Evolutionary conservation across 2,329 filamentous ascomycete species (phyloP).

Genomic region (Sclerotinia subarctica): DNA sequence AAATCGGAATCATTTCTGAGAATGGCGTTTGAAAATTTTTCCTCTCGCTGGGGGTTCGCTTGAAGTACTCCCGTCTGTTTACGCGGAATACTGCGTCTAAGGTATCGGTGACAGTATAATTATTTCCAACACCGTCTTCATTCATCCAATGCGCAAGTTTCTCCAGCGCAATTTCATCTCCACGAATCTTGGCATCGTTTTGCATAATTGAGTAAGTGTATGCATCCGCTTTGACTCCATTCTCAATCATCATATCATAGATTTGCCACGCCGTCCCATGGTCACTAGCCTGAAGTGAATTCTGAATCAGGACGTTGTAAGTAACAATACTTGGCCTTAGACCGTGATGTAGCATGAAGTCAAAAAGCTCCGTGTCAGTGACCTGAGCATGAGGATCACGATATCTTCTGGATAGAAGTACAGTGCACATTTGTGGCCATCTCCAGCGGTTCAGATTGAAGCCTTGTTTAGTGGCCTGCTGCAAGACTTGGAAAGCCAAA

Average conservation of each 20-base stretch:
- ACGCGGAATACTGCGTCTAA: conserved; percentile 37
- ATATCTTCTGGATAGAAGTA: conserved; percentile 49
- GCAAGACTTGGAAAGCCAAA: conserved; percentile 46
- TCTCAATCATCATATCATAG: conserved; percentile 58
- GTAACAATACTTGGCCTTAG: conserved; percentile 59
- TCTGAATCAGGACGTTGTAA: conserved; percentile 67
- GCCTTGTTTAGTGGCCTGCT: conserved; percentile 39
- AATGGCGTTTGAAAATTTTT: conserved; percentile 28
- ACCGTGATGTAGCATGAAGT: conserved; percentile 57
- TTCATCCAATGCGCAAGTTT: conserved; percentile 54
- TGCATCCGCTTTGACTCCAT: conserved; percentile 59
- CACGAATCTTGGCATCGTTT: conserved; percentile 59
- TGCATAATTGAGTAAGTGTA: conserved; percentile 69
- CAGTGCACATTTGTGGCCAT: conserved; percentile 55
- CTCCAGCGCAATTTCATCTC: conserved; percentile 46
- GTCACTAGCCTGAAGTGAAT: conserved; percentile 65
- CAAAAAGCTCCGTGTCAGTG: conserved; percentile 53
- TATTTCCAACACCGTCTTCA: conserved; percentile 46
- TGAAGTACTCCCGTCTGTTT: conserved; percentile 12
- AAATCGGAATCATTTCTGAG: conserved; percentile 37
- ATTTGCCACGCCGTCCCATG: conserved; percentile 61
- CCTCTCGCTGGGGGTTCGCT: background rate
- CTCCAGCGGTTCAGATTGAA: conserved; percentile 47
- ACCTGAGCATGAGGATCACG: conserved; percentile 41
- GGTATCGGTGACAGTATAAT: conserved; percentile 49